Base-by-base conservation (phyloP, 2,329 filamentous ascomycete genomes). In the Colletotrichum chlorophyti region DNA sequence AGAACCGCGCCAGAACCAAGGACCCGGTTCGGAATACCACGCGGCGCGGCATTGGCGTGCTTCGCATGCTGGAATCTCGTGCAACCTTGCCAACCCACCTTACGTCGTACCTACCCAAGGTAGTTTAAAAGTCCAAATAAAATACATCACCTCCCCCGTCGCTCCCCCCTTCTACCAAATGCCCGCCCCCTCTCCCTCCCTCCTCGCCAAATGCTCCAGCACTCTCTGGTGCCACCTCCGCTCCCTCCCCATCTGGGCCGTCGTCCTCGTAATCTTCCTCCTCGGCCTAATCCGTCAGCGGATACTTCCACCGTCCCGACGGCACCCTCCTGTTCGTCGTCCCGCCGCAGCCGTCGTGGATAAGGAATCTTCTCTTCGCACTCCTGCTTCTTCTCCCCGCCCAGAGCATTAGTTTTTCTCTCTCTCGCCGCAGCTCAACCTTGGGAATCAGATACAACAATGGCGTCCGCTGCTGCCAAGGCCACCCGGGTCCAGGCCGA, bases 181-280 rank as follows among this genome's bases (percentile, higher is more conserved):
- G n/a, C n/a, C n/a, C n/a, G n/a, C n/a, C n/a, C n/a, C 32, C 23
- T 35, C 57, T 40, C 46, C 47, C 43, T 62, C 61, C 31, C 65
- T 76, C 45, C 66, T 74, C 49, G 68, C 73, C 40, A 76, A 75
- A 75, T 80, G 78, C 67, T 75, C 74, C 32, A 75, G 65, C 59
- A 76, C 75, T 2, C 63, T 76, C 53, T 62, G 77, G 63, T 80
- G 78, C 66, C 65, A 74, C 59, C 62, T 74, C 19, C 74, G 76
- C 60, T 71, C 68, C 34, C 62, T 73, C 19, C 72, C 76, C 32
- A 74, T 80, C 57, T 81, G 78, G 78, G 63, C 68, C 26, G 65
- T 78, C 50, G 77, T 72, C 8, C 42, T 80, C 12, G 34, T 73
- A 6, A 55, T 77, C 26, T 58, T 78, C 12, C 58, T 75, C 47